These are phyloP conservation scores for Podaxis sp. DNA, from an alignment of 768 basidiomycete species.

Conservation along the genomic window DNA sequence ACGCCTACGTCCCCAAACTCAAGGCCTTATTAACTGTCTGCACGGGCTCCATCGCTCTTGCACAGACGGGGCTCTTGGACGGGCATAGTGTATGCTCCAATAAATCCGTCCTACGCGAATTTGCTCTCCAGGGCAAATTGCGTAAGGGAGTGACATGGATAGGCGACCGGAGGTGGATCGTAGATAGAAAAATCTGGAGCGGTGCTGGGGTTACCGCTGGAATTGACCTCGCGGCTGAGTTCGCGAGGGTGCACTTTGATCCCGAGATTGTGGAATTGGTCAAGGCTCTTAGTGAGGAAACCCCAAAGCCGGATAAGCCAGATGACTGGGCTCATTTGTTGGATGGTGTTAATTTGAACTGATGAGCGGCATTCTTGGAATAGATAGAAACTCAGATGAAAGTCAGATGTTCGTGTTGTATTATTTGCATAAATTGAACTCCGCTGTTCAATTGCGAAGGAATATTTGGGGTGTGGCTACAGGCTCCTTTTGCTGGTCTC, in stretches of 20 bases:
- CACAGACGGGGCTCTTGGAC: constrained; percentile 24
- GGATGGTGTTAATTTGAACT: constrained; percentile 22
- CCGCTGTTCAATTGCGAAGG: too few species aligned
- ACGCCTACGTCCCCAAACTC: constrained; percentile 16
- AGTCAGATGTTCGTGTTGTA: neutral
- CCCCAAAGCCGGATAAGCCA: constrained; percentile 24
- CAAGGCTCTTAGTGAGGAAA: constrained; percentile 22
- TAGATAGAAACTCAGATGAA: neutral
- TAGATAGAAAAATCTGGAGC: constrained; percentile 29
- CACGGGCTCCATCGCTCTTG: constrained; percentile 22
- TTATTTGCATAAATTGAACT: too few species aligned
- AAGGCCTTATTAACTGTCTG: constrained; percentile 25
- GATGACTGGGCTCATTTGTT: constrained; percentile 24
- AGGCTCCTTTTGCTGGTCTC: neutral
- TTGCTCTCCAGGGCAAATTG: constrained; percentile 12
- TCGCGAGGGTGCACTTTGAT: constrained; percentile 24
- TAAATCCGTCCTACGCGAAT: constrained; percentile 17
- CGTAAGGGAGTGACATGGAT: constrained; percentile 28
- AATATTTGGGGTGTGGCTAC: too few species aligned
- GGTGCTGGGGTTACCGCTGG: constrained; percentile 25
- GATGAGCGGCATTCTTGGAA: neutral
- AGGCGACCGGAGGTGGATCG: constrained; percentile 24
- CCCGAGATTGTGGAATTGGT: constrained; percentile 20
- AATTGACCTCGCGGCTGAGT: constrained; percentile 27
- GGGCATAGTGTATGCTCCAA: constrained; percentile 23